These are phyloP conservation scores for Serpula lacrymans DNA, from an alignment of 768 basidiomycete genomes.

Conservation along the genomic window DNA sequence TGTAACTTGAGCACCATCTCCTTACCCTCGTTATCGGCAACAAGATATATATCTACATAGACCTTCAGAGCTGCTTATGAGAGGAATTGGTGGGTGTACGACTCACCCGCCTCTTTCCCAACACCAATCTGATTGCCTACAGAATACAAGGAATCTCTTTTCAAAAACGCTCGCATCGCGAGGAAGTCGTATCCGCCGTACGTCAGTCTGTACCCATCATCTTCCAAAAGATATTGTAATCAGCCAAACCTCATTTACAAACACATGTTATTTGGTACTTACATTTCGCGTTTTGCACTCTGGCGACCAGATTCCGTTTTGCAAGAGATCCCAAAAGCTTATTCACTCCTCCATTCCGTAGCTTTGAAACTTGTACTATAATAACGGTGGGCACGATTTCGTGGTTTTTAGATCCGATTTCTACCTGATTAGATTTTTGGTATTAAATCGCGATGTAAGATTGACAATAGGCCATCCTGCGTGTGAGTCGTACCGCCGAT, in stretches of 20 bases:
- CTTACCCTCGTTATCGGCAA: conserved; percentile 78
- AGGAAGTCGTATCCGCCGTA: conserved; percentile 99
- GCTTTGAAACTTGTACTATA: conserved; percentile 90
- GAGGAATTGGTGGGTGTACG: background rate
- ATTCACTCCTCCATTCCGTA: conserved; percentile 90
- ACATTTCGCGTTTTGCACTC: conserved; percentile 94
- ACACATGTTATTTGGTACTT: conserved; percentile 10
- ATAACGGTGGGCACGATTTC: conserved; percentile 88
- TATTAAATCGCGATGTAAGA: conserved; percentile 3
- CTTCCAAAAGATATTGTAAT: conserved; percentile 41
- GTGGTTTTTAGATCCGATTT: conserved; percentile 98
- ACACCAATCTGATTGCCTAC: conserved; percentile 99
- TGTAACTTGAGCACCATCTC: conserved; percentile 94
- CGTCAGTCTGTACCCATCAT: conserved; percentile 95
- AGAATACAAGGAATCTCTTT: conserved; percentile 82
- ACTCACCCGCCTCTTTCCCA: conserved; percentile 91
- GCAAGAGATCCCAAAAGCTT: conserved; percentile 88
- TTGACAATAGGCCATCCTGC: background rate
- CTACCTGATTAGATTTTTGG: conserved; percentile 54
- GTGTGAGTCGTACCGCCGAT: conserved; percentile 61
- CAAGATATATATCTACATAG: conserved; percentile 77
- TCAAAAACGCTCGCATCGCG: conserved; percentile 89
- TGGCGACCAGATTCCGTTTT: conserved; percentile 86
- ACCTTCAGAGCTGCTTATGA: conserved; percentile 5
- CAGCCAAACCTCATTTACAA: conserved; percentile 1